Percentiles rank a stretch among this genome's conserved stretches.
Conservation (phyloP, 129 eudicot species). For the Flaveria trinervia region DNA sequence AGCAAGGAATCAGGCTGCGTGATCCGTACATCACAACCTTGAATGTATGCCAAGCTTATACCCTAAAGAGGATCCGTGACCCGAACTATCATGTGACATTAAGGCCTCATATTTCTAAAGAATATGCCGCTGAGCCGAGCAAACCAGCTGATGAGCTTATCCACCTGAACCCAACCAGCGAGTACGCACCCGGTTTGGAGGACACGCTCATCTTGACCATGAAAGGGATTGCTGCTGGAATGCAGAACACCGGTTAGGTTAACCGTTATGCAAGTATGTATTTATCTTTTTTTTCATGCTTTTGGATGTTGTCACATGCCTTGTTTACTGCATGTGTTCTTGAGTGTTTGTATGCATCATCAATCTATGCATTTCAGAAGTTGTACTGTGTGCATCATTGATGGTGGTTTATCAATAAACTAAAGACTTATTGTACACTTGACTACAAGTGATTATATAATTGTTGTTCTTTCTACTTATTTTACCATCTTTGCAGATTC, state of each 20-base stretch:
- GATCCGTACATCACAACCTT: constrained; percentile 86
- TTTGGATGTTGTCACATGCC: too few species aligned
- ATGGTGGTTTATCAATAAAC: constrained; percentile 33
- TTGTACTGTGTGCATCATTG: background rate
- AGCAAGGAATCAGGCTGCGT: constrained; percentile 77
- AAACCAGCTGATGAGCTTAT: constrained; percentile 78
- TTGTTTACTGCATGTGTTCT: too few species aligned
- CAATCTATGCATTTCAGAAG: too few species aligned
- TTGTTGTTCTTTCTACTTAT: constrained; percentile 5
- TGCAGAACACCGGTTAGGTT: too few species aligned
- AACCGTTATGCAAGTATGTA: too few species aligned
- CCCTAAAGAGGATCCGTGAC: constrained; percentile 88
- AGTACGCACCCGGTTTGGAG: constrained; percentile 98
- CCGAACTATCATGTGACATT: constrained; percentile 65
- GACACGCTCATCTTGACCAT: constrained; percentile 9
- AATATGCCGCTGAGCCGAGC: constrained; percentile 54
- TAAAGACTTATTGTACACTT: constrained; percentile 19
- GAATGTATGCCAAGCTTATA: constrained; percentile 85
- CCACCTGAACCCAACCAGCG: constrained; percentile 81
- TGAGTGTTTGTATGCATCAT: too few species aligned
- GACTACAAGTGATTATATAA: constrained; percentile 27
- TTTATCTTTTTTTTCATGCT: too few species aligned
- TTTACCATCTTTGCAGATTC: background rate
- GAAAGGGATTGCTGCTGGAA: too few species aligned
- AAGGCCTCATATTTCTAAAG: constrained; percentile 90